These are phyloP conservation scores for Leishmania major DNA, from an alignment of 208 protist genomes.

Conservation along the genomic window DNA sequence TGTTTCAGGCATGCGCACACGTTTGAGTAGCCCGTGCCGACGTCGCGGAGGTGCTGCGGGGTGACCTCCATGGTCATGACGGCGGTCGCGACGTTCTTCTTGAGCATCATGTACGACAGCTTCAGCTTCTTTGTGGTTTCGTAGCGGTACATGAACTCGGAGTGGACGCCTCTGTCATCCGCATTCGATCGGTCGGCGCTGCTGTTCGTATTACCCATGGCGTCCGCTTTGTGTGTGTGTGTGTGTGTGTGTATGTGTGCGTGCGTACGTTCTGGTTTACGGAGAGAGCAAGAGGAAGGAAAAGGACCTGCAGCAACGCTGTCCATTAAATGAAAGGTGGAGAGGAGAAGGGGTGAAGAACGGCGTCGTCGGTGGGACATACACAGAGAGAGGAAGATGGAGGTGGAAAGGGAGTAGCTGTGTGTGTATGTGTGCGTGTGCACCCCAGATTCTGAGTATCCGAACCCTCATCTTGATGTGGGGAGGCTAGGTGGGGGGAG, in stretches of 20 bases:
- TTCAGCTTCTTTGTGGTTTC: constrained; percentile 45
- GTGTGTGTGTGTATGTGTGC: neutral
- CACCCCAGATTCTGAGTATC: neutral
- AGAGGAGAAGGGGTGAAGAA: neutral
- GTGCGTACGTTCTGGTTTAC: neutral
- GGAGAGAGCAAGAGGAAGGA: neutral
- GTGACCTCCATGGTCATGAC: constrained; percentile 16
- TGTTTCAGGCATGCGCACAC: constrained; percentile 31
- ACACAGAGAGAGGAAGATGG: neutral
- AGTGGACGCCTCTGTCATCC: constrained; percentile 10
- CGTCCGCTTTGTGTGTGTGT: neutral
- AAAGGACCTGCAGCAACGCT: neutral
- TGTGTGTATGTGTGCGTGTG: neutral
- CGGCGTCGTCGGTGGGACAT: neutral
- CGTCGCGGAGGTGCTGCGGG: constrained; percentile 18
- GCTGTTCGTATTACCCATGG: constrained; percentile 24
- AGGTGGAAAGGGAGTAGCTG: neutral
- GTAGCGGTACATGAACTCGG: constrained; percentile 25
- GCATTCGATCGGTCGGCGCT: neutral
- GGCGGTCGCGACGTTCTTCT: constrained; percentile 2
- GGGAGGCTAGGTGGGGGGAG: neutral
- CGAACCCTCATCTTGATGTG: neutral
- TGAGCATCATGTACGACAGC: constrained; percentile 14
- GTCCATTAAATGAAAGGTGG: neutral
- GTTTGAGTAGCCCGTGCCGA: constrained; percentile 26